phyloP scores from a whole-genome alignment of 495 filamentous ascomycete species.

The Aspergillus cavernicola region DNA sequence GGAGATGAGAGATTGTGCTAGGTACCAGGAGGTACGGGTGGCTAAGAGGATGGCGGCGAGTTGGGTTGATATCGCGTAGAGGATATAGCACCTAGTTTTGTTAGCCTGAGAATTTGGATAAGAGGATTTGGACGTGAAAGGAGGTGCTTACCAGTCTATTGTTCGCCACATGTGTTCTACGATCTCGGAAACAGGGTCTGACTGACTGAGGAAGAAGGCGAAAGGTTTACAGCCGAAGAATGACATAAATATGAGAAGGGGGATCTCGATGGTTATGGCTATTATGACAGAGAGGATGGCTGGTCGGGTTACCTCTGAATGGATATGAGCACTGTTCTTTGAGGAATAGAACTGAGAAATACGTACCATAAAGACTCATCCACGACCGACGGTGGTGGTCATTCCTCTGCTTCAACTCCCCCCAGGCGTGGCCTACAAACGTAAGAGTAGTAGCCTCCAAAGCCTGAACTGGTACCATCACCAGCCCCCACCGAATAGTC shows the following conservation, averaged over 20 bases:
- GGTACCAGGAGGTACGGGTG: slow-evolving; percentile 63
- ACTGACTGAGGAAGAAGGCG: slow-evolving; percentile 56
- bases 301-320: slow-evolving; percentile 46
- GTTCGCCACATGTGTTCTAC: slow-evolving; percentile 65
- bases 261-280: slow-evolving; percentile 55
- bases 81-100: slow-evolving; percentile 73
- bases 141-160: slow-evolving; percentile 14
- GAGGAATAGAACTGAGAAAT: background rate
- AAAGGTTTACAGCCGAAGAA: slow-evolving; percentile 55
- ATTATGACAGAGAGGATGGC: slow-evolving; percentile 51
- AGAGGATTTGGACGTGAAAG: background rate
- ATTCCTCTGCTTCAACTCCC: slow-evolving; percentile 41
- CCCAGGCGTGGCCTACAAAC: slow-evolving; percentile 69
- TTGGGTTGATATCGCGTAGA: slow-evolving; percentile 65
- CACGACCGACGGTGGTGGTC: slow-evolving; percentile 27
- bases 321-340: background rate
- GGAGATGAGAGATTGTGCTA: slow-evolving; percentile 59
- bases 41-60: slow-evolving; percentile 62
- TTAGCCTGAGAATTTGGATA: too few species aligned
- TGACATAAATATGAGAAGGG: slow-evolving; percentile 59
- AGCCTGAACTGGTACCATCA: slow-evolving; percentile 71
- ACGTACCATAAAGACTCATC: slow-evolving; percentile 33
- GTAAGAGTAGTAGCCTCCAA: slow-evolving; percentile 61
- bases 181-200: slow-evolving; percentile 53
- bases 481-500: slow-evolving; percentile 73